Evolutionary conservation across 306 rosid species (phyloP), one percentile per base, ranked within the genome.

Genomic region (Sicyos edulis): DNA sequence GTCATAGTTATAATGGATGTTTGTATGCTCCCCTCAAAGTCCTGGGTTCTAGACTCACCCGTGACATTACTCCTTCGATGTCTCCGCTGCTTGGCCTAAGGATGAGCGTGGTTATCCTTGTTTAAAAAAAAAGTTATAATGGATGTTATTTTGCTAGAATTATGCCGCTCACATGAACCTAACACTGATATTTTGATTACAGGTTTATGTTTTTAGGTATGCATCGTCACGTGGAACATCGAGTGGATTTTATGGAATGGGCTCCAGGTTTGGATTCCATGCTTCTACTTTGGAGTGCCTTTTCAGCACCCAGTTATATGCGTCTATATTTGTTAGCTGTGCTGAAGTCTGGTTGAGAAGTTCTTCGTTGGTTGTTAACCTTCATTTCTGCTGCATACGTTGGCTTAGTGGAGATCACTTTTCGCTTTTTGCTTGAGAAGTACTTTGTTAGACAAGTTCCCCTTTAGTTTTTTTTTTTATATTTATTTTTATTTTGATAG

Each of bases 171-270:
- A 49, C 20, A 13, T 49, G 57, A 21, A 11, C 10, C 68, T 74
- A 15, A 61, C 55, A 12, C 34, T 47, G 47, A 44, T 79, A 62
- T 77, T 78, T 77, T 79, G 75, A 54, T 45, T 86, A 47, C 74
- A 93, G 98, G 59, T 93, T 75, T 85, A 92, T 88, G 85, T 76
- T 93, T 71, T 32, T 93, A 84, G 98, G 98, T 57, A 75, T 93
- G 92, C 98, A 90, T 82, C 96, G 98, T 68, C 98, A 93, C 82
- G 85, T 92, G 56, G 97, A 93, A 78, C 98, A 86, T 78, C 85
- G 97, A 45, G 97, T 78, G 51, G 98, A 93, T 81, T 93, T 86
- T 75, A 83, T 93, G 97, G 98, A 93, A 73, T 90, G 98, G 98
- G 98, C 98, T 80, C 98, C 98, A 85, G 96, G 96, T 92, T 86